Evolutionary conservation across 305 asterid species (phyloP).

Genomic region (Fraxinus latifolia): DNA sequence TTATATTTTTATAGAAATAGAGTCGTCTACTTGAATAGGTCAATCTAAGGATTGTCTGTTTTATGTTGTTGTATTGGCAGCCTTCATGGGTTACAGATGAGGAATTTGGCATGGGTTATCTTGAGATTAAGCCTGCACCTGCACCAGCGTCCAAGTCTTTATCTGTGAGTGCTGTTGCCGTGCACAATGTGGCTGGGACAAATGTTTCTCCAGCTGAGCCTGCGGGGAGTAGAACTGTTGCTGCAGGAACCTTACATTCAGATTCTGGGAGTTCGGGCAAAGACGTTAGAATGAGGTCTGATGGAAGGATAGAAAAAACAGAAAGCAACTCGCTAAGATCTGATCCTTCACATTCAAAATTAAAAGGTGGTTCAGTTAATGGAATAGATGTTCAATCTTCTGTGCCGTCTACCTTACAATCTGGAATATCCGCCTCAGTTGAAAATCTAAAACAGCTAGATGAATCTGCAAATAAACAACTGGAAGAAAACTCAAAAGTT

Average conservation of each 20-base stretch:
- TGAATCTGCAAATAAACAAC: slow-evolving; percentile 52
- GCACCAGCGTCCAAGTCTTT: slow-evolving; percentile 60
- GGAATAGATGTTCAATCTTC: slow-evolving; percentile 48
- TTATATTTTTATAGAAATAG: slow-evolving; percentile 1
- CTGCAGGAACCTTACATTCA: slow-evolving; percentile 47
- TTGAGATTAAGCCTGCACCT: slow-evolving; percentile 75
- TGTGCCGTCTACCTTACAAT: slow-evolving; percentile 41
- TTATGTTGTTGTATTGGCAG: slow-evolving; percentile 42
- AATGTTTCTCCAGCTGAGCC: slow-evolving; percentile 58
- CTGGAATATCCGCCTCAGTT: slow-evolving; percentile 40
- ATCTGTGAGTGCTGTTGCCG: slow-evolving; percentile 43
- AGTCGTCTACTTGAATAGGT: slow-evolving; percentile 18
- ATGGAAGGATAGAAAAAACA: slow-evolving; percentile 52
- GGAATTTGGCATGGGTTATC: slow-evolving; percentile 98
- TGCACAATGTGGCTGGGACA: slow-evolving; percentile 60
- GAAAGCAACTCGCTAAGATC: slow-evolving; percentile 46
- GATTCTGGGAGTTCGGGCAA: slow-evolving; percentile 52
- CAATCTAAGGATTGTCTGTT: slow-evolving; percentile 11
- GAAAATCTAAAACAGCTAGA: slow-evolving; percentile 67
- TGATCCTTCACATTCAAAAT: slow-evolving; percentile 48
- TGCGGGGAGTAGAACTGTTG: slow-evolving; percentile 46
- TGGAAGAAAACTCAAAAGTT: slow-evolving; percentile 63
- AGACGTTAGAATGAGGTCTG: slow-evolving; percentile 59
- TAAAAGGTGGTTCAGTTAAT: slow-evolving; percentile 41
- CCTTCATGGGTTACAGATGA: slow-evolving; percentile 98